A percentile compares a stretch with the other conserved stretches of the same genome.
These are phyloP conservation scores for Orbilia brochopaga DNA, from an alignment of 2,329 filamentous ascomycete species.

Conservation along the genomic window DNA sequence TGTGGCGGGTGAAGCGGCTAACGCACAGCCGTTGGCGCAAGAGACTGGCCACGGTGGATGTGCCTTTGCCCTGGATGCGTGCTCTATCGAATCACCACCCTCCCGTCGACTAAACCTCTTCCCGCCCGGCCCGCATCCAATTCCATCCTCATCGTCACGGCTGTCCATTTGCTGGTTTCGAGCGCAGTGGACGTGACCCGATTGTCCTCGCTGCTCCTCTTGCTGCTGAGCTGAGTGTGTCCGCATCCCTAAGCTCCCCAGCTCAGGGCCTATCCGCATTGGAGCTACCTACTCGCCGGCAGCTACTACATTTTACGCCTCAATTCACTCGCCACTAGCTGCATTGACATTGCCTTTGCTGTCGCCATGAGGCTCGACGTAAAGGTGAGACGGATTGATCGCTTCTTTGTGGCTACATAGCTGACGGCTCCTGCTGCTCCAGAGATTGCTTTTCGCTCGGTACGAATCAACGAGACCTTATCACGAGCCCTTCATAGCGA, in stretches of 20 bases:
- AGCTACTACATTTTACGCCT: constrained; percentile 6
- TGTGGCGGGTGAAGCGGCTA: constrained; percentile 34
- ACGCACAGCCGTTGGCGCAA: background rate
- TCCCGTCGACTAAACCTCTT: background rate
- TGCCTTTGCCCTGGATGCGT: background rate
- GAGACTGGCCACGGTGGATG: constrained; percentile 10
- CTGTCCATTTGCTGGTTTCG: constrained; percentile 31
- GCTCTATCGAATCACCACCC: constrained; percentile 4
- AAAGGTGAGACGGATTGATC: constrained; percentile 20
- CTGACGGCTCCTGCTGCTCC: constrained; percentile 13
- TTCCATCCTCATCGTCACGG: constrained; percentile 20
- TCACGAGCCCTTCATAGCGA: background rate
- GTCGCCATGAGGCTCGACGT: constrained; percentile 49
- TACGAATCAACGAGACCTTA: constrained; percentile 3
- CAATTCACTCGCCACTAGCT: constrained; percentile 8
- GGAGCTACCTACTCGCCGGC: constrained; percentile 29
- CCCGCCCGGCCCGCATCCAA: constrained; percentile 10
- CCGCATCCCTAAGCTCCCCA: constrained; percentile 23
- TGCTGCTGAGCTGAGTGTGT: background rate
- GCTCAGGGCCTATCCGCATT: constrained; percentile 4
- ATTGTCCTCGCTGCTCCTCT: constrained; percentile 1
- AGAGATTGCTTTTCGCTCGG: constrained; percentile 51
- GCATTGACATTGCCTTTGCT: background rate
- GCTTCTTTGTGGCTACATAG: background rate
- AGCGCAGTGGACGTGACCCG: constrained; percentile 9